A percentile compares a stretch with the other conserved stretches of the same genome.
Evolutionary conservation across 2,329 filamentous ascomycete genomes (phyloP).

Genomic region (Pestalotiopsis sp.): DNA sequence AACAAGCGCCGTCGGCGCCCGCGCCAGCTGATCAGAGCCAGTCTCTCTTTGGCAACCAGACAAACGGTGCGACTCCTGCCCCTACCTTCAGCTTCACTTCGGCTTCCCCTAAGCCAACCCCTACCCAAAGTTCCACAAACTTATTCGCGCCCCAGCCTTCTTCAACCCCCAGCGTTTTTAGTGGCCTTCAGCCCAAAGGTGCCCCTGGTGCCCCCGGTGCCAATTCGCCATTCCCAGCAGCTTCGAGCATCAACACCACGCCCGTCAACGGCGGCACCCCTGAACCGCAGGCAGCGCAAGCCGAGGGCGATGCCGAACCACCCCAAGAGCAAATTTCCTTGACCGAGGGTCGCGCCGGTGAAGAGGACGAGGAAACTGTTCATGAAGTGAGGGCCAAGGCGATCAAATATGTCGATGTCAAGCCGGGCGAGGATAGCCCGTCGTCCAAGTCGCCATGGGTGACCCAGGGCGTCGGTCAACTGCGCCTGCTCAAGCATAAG

Average conservation of each 20-base stretch:
- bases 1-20: constrained; percentile 26
- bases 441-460: constrained; percentile 64
- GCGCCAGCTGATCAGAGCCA: constrained; percentile 22
- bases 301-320: constrained; percentile 50
- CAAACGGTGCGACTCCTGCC: constrained; percentile 28
- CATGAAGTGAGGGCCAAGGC: constrained; percentile 74
- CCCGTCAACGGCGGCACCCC: constrained; percentile 58
- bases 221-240: constrained; percentile 50
- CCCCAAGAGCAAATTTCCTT: constrained; percentile 72
- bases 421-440: constrained; percentile 48
- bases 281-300: constrained; percentile 45
- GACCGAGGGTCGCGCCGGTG: constrained; percentile 65
- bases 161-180: constrained; percentile 25
- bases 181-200: constrained; percentile 33
- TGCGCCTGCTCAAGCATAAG: constrained; percentile 76
- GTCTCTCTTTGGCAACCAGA: constrained; percentile 27
- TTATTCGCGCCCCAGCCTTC: constrained; percentile 29
- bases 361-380: constrained; percentile 72
- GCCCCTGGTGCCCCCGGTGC: constrained; percentile 37
- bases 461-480: constrained; percentile 69
- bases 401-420: constrained; percentile 58
- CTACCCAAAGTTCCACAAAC: constrained; percentile 28
- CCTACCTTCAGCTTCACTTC: constrained; percentile 41
- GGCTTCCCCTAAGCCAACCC: constrained; percentile 29
- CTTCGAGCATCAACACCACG: constrained; percentile 63